These are phyloP conservation scores for Mychonastes homosphaera DNA, from an alignment of 139 green algal genomes.

Conservation along the genomic window DNA sequence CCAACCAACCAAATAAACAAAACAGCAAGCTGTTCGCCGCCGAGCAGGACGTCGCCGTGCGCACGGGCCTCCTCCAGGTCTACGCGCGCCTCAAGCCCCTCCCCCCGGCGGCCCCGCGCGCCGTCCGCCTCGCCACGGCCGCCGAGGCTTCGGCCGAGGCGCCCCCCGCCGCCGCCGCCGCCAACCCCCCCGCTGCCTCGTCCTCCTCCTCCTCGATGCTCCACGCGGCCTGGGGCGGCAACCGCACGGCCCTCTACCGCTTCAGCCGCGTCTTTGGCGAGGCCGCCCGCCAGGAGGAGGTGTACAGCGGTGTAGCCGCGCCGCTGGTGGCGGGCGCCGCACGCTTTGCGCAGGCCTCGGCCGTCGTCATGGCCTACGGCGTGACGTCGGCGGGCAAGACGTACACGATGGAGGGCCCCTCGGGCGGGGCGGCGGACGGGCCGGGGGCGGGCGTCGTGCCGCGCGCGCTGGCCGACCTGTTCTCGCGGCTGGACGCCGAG, in stretches of 20 bases:
- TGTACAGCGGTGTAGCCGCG: constrained; percentile 30
- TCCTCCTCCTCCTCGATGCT: not conserved
- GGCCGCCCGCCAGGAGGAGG: constrained; percentile 31
- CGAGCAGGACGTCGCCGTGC: constrained; percentile 13
- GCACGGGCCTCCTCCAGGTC: constrained; percentile 17
- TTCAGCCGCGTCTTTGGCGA: constrained; percentile 47
- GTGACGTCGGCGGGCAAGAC: constrained; percentile 73
- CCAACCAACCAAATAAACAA: not conserved
- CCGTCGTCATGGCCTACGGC: constrained; percentile 70
- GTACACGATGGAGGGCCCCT: constrained; percentile 50
- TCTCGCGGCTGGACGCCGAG: constrained; percentile 7
- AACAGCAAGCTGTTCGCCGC: constrained; percentile 22
- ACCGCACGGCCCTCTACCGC: constrained; percentile 31
- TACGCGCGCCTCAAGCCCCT: constrained; percentile 18
- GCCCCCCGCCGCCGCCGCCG: not conserved
- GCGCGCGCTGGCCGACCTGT: constrained; percentile 39
- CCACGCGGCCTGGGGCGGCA: constrained; percentile 6
- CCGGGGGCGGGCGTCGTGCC: constrained; percentile 63
- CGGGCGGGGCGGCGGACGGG: constrained; percentile 25
- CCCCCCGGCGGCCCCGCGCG: not conserved
- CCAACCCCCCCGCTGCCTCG: not conserved
- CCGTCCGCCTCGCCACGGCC: not conserved
- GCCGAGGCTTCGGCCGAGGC: not conserved
- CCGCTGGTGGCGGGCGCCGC: constrained; percentile 23
- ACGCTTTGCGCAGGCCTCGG: constrained; percentile 9